Evolutionary conservation across 306 rosid genomes (phyloP).

Genomic region (Hippophae tibetana): DNA sequence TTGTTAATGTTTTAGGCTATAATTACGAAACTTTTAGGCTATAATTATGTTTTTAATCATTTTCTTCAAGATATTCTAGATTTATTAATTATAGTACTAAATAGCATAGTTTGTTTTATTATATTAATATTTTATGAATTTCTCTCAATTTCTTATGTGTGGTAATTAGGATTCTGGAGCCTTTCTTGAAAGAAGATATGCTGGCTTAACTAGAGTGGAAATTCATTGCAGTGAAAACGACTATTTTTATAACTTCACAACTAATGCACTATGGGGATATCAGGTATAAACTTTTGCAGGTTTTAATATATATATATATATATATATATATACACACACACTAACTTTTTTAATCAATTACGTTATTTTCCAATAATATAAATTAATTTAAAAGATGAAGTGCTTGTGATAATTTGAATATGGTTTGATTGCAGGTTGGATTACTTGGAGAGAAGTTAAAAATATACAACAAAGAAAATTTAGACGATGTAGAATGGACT

Average conservation of each 20-base stretch:
- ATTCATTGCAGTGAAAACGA: constrained; percentile 36
- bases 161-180: constrained; percentile 62
- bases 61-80: too few relatives aligned
- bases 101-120: too few relatives aligned
- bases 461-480: constrained; percentile 32
- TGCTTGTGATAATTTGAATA: too few relatives aligned
- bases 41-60: too few relatives aligned
- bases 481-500: constrained; percentile 30
- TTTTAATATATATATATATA: neutral
- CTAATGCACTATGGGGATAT: constrained; percentile 49
- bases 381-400: too few relatives aligned
- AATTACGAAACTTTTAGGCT: too few relatives aligned
- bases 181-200: constrained; percentile 52
- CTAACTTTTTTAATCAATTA: neutral
- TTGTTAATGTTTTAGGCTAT: too few relatives aligned
- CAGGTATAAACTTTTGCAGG: constrained; percentile 23
- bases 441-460: constrained; percentile 44
- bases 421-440: constrained; percentile 33
- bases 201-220: constrained; percentile 45
- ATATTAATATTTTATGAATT: too few relatives aligned
- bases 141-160: neutral
- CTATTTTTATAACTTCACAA: constrained; percentile 29
- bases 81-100: too few relatives aligned
- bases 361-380: too few relatives aligned
- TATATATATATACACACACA: neutral